phyloP scores from a whole-genome alignment of 768 basidiomycete species.

The Amanita pseudoporphyria region DNA sequence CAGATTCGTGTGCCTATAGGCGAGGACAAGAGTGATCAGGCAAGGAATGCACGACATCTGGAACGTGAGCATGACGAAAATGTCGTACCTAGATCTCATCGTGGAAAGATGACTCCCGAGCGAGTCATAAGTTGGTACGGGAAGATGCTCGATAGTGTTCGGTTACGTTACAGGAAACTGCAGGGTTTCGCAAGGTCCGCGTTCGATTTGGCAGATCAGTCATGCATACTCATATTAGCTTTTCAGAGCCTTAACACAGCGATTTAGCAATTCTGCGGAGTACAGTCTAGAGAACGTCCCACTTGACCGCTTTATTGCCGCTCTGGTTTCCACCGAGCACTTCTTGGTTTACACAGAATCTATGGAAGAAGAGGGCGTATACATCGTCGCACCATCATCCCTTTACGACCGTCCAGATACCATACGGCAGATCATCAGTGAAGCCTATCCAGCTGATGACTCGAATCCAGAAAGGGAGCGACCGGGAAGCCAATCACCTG shows the following conservation, averaged over 20 bases:
- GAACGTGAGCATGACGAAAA: slow-evolving; percentile 13
- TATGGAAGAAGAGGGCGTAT: slow-evolving; percentile 86
- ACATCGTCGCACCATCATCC: slow-evolving; percentile 74
- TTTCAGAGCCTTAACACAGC: slow-evolving; percentile 60
- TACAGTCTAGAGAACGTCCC: slow-evolving; percentile 70
- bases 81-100: slow-evolving; percentile 17
- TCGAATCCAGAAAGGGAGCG: slow-evolving; percentile 41
- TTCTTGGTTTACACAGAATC: slow-evolving; percentile 86
- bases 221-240: slow-evolving; percentile 7
- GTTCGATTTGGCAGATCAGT: slow-evolving; percentile 1
- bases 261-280: slow-evolving; percentile 91
- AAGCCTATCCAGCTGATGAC: slow-evolving; percentile 77
- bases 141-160: slow-evolving; percentile 89
- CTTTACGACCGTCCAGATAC: slow-evolving; percentile 69
- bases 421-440: slow-evolving; percentile 71
- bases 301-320: slow-evolving; percentile 70
- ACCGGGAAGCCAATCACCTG: slow-evolving; percentile 18
- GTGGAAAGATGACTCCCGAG: slow-evolving; percentile 61
- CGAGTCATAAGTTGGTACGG: slow-evolving; percentile 85
- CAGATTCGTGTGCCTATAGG: slow-evolving; percentile 73
- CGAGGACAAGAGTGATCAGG: slow-evolving; percentile 22
- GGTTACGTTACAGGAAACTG: slow-evolving; percentile 85
- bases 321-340: slow-evolving; percentile 78
- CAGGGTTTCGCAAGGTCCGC: slow-evolving; percentile 84
- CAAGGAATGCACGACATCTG: slow-evolving; percentile 11